A percentile compares a stretch with the other conserved stretches of the same genome.
These are phyloP conservation scores for Kodamaea ohmeri DNA, from an alignment of 1,139 yeast species.

Conservation along the genomic window DNA sequence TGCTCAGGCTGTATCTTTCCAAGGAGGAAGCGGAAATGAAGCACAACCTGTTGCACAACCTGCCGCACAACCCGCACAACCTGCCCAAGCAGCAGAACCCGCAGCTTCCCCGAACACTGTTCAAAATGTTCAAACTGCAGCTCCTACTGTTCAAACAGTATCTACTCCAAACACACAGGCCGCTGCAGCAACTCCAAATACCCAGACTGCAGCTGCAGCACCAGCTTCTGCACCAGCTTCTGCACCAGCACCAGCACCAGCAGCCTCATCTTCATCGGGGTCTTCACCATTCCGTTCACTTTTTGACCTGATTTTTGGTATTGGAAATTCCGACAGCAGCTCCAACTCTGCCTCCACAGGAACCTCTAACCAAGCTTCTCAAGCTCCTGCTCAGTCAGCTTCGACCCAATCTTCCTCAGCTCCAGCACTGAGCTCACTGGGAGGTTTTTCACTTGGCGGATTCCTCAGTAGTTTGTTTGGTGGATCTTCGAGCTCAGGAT, in stretches of 20 bases:
- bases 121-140: constrained; percentile 12
- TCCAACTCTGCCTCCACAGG: not conserved
- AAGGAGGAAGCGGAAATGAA: constrained; percentile 11
- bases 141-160: constrained; percentile 13
- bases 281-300: too few species aligned
- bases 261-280: constrained; percentile 10
- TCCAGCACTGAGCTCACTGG: not conserved
- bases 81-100: constrained; percentile 17
- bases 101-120: constrained; percentile 18
- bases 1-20: constrained; percentile 10
- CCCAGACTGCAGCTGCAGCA: constrained; percentile 5
- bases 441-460: not conserved
- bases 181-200: constrained; percentile 1
- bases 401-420: constrained; percentile 10
- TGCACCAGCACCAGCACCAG: constrained; percentile 11
- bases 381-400: too few species aligned
- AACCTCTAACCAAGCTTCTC: too few species aligned
- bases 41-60: constrained; percentile 9
- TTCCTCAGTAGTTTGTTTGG: constrained; percentile 6
- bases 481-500: constrained; percentile 3
- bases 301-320: too few species aligned
- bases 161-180: constrained; percentile 3
- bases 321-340: too few species aligned
- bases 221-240: constrained; percentile 6
- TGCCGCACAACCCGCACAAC: constrained; percentile 10